A percentile compares a stretch with the other conserved stretches of the same genome.
These are phyloP conservation scores for Colletotrichum sp. DNA, from an alignment of 2,329 filamentous ascomycete species.

Conservation along the genomic window DNA sequence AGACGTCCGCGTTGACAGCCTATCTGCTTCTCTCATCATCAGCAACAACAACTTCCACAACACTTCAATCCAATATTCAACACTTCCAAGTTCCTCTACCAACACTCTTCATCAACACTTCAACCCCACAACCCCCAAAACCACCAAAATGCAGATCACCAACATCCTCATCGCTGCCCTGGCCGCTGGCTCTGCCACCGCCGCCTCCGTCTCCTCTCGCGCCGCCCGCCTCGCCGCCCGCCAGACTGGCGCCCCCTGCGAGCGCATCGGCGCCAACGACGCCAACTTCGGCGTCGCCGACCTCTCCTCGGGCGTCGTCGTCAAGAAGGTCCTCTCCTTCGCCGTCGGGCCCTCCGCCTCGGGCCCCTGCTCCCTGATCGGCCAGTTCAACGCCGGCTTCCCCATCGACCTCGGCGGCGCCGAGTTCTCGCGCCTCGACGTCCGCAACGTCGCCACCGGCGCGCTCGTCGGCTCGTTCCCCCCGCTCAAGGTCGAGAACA, in stretches of 20 bases:
- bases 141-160: slow-evolving; percentile 9
- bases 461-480: slow-evolving; percentile 12
- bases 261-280: slow-evolving; percentile 1
- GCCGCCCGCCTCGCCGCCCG: not conserved
- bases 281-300: slow-evolving; percentile 10
- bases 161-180: slow-evolving; percentile 5
- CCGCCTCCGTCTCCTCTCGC: not conserved
- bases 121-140: not conserved
- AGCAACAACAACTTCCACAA: not conserved
- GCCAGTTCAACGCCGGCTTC: slow-evolving; percentile 4
- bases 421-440: slow-evolving; percentile 5
- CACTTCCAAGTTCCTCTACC: not conserved
- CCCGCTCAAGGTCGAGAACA: not conserved
- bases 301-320: not conserved
- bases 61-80: not conserved
- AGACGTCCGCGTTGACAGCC: not conserved
- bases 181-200: not conserved
- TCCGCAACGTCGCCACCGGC: not conserved
- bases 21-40: not conserved
- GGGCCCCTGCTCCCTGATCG: slow-evolving; percentile 12
- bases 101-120: not conserved
- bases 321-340: slow-evolving; percentile 6
- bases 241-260: not conserved
- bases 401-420: slow-evolving; percentile 7
- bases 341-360: not conserved